phyloP scores from a whole-genome alignment of 441 rosid genomes.

The Croton laevigatus region DNA sequence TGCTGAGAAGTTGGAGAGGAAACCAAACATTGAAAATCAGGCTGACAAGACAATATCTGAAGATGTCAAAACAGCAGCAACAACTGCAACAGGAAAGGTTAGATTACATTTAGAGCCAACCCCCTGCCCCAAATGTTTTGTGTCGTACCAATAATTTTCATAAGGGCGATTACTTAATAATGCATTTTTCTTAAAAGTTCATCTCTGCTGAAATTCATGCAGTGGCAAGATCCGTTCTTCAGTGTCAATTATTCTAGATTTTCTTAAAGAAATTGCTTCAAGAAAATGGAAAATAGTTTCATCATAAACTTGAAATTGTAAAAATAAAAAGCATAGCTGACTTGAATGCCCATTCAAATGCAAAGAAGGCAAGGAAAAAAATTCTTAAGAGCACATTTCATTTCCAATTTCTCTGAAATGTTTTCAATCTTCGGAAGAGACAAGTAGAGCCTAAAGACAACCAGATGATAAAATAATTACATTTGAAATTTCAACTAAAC shows the following conservation, averaged over 20 bases:
- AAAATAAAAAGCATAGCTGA: not conserved
- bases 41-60: constrained; percentile 21
- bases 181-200: not conserved
- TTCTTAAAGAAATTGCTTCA: no score
- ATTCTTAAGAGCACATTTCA: not conserved
- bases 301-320: no score
- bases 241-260: not conserved
- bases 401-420: not conserved
- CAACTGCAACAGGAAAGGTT: constrained; percentile 37
- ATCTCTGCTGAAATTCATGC: not conserved
- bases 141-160: not conserved
- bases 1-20: constrained; percentile 17
- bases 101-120: constrained; percentile 14
- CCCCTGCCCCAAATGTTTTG: no score
- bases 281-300: no score
- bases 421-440: not conserved
- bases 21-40: constrained; percentile 17
- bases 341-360: not conserved
- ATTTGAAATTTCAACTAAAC: constrained; percentile 3
- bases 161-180: no score
- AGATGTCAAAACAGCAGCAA: constrained; percentile 28
- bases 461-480: not conserved
- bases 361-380: not conserved
- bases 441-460: not conserved
- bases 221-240: not conserved